Base-by-base conservation (phyloP, 2,329 filamentous ascomycete species). In the Hypoxylon sp. region DNA sequence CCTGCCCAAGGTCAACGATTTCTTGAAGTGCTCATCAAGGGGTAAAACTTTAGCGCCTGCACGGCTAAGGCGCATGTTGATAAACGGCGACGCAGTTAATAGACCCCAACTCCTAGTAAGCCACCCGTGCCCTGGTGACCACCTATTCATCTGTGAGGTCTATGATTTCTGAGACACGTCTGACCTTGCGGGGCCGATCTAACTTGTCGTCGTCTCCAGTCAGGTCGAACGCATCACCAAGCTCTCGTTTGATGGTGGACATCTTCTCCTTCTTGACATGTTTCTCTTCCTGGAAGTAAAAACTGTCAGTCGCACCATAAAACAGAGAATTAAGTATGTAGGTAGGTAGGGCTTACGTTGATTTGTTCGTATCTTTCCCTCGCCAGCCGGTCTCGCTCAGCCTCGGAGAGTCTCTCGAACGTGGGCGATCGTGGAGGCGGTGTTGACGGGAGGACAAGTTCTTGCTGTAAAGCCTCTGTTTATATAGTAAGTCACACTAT, bases 401-500 rank as follows among this genome's bases (percentile, higher is more conserved):
- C 71, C 3, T 68, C 43, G 5, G 75, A 69, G 14, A 80, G 66
- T 2, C 63, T 50, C 5, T 63, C 67, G 14, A 75, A 23, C 5
- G 62, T 65, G 0, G 73, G 66, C 2, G 74, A 43, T 21, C 7
- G 69, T 1, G 53, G 67, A 1, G 73, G 70, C 2, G 73, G 73
- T 5, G 69, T 73, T 2, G 73, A 73, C 13, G 75, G 75, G 43
- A 80, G 73, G 32, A 80, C 73, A 23, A 76, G 48, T 50, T 78
- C 74, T 1, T 74, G 67, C 55, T 76, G 75, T 1, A 81, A 70
- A 2, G 76, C 77, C 6, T 75, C 78, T 80, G 30, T 9, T 13
- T 5, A 3, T 7, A 13, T 52, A 11, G 36, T 66, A 23, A 53
- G 28, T 6, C 14, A 11, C 17, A 11, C 11, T 14, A 25, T 9